Base-by-base conservation (phyloP, 2,329 filamentous ascomycete genomes). In the Fusarium sambucinum region DNA sequence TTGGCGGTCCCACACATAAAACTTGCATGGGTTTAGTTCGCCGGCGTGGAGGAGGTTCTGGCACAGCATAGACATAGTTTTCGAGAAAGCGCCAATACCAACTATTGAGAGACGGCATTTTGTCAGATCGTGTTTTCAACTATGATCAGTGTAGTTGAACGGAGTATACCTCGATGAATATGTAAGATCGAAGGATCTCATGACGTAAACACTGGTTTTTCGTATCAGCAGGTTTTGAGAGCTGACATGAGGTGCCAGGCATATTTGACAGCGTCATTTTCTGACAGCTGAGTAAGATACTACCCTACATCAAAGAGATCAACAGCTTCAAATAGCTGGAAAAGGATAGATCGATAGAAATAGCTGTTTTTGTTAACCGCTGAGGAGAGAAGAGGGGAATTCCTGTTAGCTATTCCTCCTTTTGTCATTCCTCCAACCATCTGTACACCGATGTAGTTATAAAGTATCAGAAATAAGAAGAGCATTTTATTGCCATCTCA, bases 21-120 rank as follows among this genome's bases (percentile, higher is more conserved):
- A 79, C 74, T 48, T 79, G 64, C 71, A 80, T 76, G 8, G 78
- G 76, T 56, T 74, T 74, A 2, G 72, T 78, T 23, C 78, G 75
- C 32, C 48, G 72, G 5, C 56, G 63, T 10, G 47, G 35, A 2
- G 66, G 59, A 23, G 70, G 56, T 6, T 71, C 66, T 17, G 66
- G 58, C 2, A 66, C 17, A 3, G 44, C 25, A 38, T 66, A 72
- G 23, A 70, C 54, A 29, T 55, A 50, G 5, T 65, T 32, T 27
- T 65, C 61, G 4, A 65, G 60, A 11, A 65, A 37, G 7, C 5
- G 17, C 53, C 59, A 65, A 40, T 48, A 65, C 62, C 62, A 65
- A 6, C 54, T 41, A 12, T 55, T 60, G 9, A 65, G 54, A 23
- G 58, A 59, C 17, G 55, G 29, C 58, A 59, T 59, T n/a, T 25